Conservation (phyloP, 306 rosid genomes). For the Fragaria nilgerrensis region DNA sequence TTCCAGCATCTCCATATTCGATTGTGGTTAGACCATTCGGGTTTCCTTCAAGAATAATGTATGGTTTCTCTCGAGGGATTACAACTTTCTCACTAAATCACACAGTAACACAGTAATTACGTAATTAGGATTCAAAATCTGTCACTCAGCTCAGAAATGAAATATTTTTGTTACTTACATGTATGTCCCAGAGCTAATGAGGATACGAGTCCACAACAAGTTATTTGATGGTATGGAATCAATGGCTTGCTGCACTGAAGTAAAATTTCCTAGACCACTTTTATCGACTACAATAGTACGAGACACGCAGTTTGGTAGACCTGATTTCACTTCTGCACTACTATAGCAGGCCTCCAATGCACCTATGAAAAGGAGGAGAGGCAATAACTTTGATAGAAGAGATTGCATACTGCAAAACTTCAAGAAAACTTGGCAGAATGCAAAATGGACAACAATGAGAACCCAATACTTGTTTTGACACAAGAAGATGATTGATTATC, state of each 20-base stretch:
- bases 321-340: background rate
- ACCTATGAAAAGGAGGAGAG: background rate
- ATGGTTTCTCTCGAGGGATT: conserved; percentile 19
- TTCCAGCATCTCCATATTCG: conserved; percentile 1
- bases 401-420: conserved; percentile 1
- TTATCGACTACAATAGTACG: conserved; percentile 22
- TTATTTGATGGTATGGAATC: conserved; percentile 27
- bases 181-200: conserved; percentile 23
- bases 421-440: background rate
- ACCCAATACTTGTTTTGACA: background rate
- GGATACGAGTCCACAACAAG: conserved; percentile 26
- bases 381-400: background rate
- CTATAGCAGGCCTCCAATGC: background rate
- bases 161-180: background rate
- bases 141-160: background rate
- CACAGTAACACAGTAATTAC: background rate
- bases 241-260: conserved; percentile 33
- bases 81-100: conserved; percentile 32
- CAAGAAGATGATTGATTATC: background rate
- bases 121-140: background rate
- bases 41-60: conserved; percentile 26
- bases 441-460: background rate
- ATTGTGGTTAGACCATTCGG: background rate
- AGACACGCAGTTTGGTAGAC: background rate
- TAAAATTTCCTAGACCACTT: conserved; percentile 16